Base-by-base conservation (phyloP, 1,139 yeast genomes). In the Kodamaea fungicola region DNA sequence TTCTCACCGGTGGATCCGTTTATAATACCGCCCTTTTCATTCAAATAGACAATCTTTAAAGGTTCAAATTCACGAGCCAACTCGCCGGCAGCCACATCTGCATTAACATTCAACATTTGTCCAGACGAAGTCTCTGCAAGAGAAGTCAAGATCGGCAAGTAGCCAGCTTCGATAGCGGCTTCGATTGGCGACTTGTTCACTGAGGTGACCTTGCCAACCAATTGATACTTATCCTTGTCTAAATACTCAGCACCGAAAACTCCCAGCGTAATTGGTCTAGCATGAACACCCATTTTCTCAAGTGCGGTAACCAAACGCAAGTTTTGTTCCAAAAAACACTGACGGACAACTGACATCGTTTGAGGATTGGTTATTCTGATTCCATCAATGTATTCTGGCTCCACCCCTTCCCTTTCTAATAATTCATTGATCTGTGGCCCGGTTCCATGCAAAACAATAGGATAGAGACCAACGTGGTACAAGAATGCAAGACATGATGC, bases 41-140 rank as follows among this genome's bases (percentile, higher is more conserved):
- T 90, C 62, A 92, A 71, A 60, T 92, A 92, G 34, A 94, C 98
- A 49, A 92, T 90, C 64, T 92, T 92, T 59, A 92, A 78, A 10
- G 99, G 99, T 64, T 92, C 96, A 51, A 92, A 86, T 42, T 87
- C 96, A 59, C 97, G 79, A 16, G 98, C 97, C 49, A 92, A 76
- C 64, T 92, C 97, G 51, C 97, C 95, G 34, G 99, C 99, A 31
- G 98, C 98, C 38, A 92, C 97, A 58, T 92, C 99, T 6, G 99
- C 99, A 60, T 92, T 92, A 44, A 92, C 98, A 55, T 92, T 92
- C 59, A 92, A 76, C 61, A 92, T 84, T 68, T 92, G 99, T 22
- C 99, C 98, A 4, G 94, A 87, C 12, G 94, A 76, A 22, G 97
- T 92, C 66, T 92, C 98, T 8, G 98, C 98, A 53, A 92, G 67